Conservation (phyloP, 2,329 filamentous ascomycete species). For the Orbilia brochopaga region DNA sequence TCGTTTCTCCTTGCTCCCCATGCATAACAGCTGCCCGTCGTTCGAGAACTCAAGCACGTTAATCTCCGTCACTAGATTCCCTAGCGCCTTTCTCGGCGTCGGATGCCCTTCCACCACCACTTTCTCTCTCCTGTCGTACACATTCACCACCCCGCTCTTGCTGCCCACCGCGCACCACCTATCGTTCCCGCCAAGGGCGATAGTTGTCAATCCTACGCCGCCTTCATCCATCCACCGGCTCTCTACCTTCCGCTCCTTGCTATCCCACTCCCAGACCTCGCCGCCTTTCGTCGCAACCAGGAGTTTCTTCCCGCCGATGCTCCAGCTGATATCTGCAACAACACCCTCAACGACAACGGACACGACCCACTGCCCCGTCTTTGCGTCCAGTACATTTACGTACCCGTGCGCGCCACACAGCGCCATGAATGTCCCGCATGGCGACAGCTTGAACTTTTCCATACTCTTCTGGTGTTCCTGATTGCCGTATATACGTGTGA, state of each 20-base stretch:
- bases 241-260: conserved; percentile 71
- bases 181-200: conserved; percentile 81
- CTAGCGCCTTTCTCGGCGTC: conserved; percentile 74
- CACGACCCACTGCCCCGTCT: conserved; percentile 84
- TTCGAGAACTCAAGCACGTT: conserved; percentile 80
- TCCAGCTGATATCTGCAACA: conserved; percentile 87
- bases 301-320: conserved; percentile 75
- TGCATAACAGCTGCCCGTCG: conserved; percentile 86
- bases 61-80: conserved; percentile 85
- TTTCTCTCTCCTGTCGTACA: conserved; percentile 76
- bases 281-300: conserved; percentile 84
- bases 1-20: conserved; percentile 84
- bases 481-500: conserved; percentile 74
- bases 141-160: conserved; percentile 84
- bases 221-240: conserved; percentile 90
- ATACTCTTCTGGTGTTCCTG: conserved; percentile 77
- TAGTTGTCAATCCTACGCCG: conserved; percentile 79
- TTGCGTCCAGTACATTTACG: conserved; percentile 81
- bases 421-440: conserved; percentile 84
- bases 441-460: conserved; percentile 87
- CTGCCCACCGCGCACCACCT: conserved; percentile 89
- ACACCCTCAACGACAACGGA: conserved; percentile 84
- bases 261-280: conserved; percentile 86
- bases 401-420: conserved; percentile 79
- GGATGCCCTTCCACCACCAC: conserved; percentile 68